Conservation (phyloP, 1,284 basidiomycete species). For the Cystobasidiaceae sp. region DNA sequence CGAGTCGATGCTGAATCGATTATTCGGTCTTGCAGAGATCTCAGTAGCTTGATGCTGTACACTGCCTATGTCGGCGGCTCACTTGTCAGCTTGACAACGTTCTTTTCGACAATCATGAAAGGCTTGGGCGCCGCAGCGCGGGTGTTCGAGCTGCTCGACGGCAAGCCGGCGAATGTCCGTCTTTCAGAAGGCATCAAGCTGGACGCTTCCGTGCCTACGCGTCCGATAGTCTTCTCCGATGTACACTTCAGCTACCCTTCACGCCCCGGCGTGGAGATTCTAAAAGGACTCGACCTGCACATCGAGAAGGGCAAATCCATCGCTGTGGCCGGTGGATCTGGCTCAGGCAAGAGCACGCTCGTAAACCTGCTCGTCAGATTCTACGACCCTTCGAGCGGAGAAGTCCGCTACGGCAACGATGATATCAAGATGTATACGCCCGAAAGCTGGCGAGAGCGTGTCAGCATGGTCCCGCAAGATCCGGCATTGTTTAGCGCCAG, state of each 20-base stretch:
- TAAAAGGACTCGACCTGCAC: constrained; percentile 61
- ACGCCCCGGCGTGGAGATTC: constrained; percentile 64
- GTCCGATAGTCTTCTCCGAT: constrained; percentile 65
- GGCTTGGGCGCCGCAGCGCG: constrained; percentile 88
- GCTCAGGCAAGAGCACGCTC: constrained; percentile 69
- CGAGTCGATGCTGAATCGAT: neutral
- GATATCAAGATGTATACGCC: constrained; percentile 79
- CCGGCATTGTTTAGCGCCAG: constrained; percentile 40
- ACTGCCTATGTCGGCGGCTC: constrained; percentile 76
- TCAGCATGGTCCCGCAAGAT: constrained; percentile 78
- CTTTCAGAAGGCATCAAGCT: constrained; percentile 55
- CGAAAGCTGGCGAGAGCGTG: constrained; percentile 75
- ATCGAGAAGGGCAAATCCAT: constrained; percentile 67
- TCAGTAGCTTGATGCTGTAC: constrained; percentile 87
- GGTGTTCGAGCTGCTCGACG: constrained; percentile 85
- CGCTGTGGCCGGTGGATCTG: constrained; percentile 47
- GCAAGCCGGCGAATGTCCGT: constrained; percentile 54
- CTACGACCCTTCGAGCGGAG: constrained; percentile 82
- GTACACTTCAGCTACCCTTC: constrained; percentile 78
- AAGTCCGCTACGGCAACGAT: constrained; percentile 60
- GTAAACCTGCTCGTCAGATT: constrained; percentile 83
- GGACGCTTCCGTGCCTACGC: constrained; percentile 48
- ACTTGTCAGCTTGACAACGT: constrained; percentile 45
- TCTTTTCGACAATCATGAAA: constrained; percentile 52
- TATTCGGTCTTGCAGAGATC: constrained; percentile 49